A percentile compares a stretch with the other conserved stretches of the same genome.
Evolutionary conservation across 2,329 filamentous ascomycete species (phyloP).

Genomic region (Monascus ruber): DNA sequence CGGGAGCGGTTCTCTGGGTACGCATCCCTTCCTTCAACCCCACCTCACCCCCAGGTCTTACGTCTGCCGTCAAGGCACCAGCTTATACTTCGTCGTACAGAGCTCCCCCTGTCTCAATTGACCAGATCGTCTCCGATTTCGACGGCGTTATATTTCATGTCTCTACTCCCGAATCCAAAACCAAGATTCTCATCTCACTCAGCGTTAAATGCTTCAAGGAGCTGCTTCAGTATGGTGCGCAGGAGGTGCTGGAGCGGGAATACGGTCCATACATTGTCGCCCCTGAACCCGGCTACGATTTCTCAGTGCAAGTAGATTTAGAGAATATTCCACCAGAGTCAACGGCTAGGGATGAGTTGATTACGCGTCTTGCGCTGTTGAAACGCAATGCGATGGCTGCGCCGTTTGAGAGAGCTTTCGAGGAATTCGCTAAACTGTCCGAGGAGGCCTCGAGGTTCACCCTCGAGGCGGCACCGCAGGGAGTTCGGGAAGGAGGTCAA

Average conservation of each 20-base stretch:
- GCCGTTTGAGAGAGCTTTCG: constrained; percentile 92
- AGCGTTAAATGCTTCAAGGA: constrained; percentile 92
- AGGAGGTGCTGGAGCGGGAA: constrained; percentile 83
- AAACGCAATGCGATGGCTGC: constrained; percentile 99
- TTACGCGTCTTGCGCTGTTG: constrained; percentile 75
- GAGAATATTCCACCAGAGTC: constrained; percentile 74
- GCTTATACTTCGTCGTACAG: constrained; percentile 40
- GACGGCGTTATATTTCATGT: constrained; percentile 98
- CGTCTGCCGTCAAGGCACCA: constrained; percentile 14
- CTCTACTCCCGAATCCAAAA: constrained; percentile 86
- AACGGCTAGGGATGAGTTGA: constrained; percentile 76
- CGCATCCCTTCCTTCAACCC: constrained; percentile 12
- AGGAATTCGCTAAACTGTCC: constrained; percentile 75
- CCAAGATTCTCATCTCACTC: constrained; percentile 88
- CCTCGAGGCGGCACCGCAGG: constrained; percentile 85
- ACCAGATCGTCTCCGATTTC: constrained; percentile 98
- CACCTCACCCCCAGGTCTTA: constrained; percentile 11
- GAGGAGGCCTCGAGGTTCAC: constrained; percentile 89
- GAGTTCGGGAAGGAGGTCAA: constrained; percentile 75
- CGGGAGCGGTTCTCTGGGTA: constrained; percentile 90
- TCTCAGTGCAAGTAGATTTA: constrained; percentile 82
- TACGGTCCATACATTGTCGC: constrained; percentile 84
- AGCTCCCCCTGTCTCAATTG: constrained; percentile 75
- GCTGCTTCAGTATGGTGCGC: constrained; percentile 82
- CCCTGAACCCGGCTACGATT: constrained; percentile 87